Evolutionary conservation across 192 early-diverging fungal genomes (phyloP).

Genomic region (Radiomyces spectabilis): DNA sequence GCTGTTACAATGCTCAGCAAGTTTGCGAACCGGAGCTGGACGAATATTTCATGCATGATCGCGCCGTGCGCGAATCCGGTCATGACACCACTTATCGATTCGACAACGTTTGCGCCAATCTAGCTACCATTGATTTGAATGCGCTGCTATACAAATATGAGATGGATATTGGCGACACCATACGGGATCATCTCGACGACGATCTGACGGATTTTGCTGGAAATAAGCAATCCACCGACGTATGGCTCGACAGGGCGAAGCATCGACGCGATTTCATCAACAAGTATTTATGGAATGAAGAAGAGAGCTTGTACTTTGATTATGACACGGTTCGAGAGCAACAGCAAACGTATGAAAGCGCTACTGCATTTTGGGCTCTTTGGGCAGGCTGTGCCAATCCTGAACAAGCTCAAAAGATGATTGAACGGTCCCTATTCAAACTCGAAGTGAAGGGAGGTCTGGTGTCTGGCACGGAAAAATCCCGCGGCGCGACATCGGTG

Average conservation of each 20-base stretch:
- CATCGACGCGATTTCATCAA: constrained; percentile 58
- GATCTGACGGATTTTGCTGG: constrained; percentile 35
- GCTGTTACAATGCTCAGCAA: constrained; percentile 54
- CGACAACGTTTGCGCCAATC: constrained; percentile 78
- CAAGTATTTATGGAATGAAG: constrained; percentile 77
- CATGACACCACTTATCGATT: constrained; percentile 93
- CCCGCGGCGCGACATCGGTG: constrained; percentile 73
- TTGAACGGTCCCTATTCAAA: constrained; percentile 46
- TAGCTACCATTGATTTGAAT: constrained; percentile 91
- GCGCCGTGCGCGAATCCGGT: constrained; percentile 90
- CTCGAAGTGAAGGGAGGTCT: constrained; percentile 89
- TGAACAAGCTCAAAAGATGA: constrained; percentile 69
- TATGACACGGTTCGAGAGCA: constrained; percentile 64
- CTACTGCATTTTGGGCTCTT: constrained; percentile 81
- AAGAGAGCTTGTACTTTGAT: constrained; percentile 77
- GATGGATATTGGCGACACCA: constrained; percentile 70
- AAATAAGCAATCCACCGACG: constrained; percentile 35
- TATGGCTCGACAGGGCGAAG: constrained; percentile 59
- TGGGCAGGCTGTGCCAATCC: constrained; percentile 78
- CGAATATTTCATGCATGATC: constrained; percentile 92
- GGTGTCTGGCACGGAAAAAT: constrained; percentile 84
- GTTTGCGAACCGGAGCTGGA: constrained; percentile 80
- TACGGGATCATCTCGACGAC: constrained; percentile 53
- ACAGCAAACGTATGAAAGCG: constrained; percentile 76
- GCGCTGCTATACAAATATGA: constrained; percentile 92